A percentile compares a stretch with the other conserved stretches of the same genome.
These are phyloP conservation scores for Spinacia oleracea DNA, from an alignment of 179 eudicot genomes.

Conservation along the genomic window DNA sequence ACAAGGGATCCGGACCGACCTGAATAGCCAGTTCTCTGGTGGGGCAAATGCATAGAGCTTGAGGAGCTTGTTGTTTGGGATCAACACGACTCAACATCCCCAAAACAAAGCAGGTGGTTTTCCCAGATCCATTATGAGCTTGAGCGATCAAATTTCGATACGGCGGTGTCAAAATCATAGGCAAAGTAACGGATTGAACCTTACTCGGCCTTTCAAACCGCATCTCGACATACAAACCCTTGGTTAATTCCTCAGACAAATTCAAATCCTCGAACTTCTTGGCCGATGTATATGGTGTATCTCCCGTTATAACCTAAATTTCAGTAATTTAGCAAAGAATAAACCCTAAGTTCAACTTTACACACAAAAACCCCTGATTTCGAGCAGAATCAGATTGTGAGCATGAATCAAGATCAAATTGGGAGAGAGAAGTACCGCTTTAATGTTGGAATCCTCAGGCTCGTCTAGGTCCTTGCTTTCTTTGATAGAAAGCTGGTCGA, in stretches of 20 bases:
- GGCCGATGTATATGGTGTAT: slow-evolving; percentile 74
- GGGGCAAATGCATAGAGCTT: slow-evolving; percentile 88
- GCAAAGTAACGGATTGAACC: slow-evolving; percentile 78
- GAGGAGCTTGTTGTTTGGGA: slow-evolving; percentile 63
- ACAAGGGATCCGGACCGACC: slow-evolving; percentile 34
- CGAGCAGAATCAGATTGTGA: neutral
- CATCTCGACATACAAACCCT: slow-evolving; percentile 88
- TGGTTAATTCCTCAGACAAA: slow-evolving; percentile 63
- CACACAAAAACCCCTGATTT: neutral
- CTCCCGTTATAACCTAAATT: slow-evolving; percentile 61
- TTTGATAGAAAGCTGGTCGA: slow-evolving; percentile 27
- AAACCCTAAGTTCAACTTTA: neutral
- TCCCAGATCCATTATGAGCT: slow-evolving; percentile 94
- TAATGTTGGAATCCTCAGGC: slow-evolving; percentile 59
- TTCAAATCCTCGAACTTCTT: slow-evolving; percentile 76
- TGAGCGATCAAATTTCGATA: slow-evolving; percentile 72
- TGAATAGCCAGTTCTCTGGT: slow-evolving; percentile 81
- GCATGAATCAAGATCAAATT: neutral
- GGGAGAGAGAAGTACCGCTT: slow-evolving; percentile 49
- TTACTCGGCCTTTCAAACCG: slow-evolving; percentile 85
- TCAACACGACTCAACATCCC: slow-evolving; percentile 93
- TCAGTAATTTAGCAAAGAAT: neutral
- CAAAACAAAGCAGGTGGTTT: slow-evolving; percentile 87
- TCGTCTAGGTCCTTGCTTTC: slow-evolving; percentile 37
- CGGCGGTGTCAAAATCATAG: slow-evolving; percentile 85